Conservation (phyloP, 805 yeast genomes). For the Nematodospora valgi region DNA sequence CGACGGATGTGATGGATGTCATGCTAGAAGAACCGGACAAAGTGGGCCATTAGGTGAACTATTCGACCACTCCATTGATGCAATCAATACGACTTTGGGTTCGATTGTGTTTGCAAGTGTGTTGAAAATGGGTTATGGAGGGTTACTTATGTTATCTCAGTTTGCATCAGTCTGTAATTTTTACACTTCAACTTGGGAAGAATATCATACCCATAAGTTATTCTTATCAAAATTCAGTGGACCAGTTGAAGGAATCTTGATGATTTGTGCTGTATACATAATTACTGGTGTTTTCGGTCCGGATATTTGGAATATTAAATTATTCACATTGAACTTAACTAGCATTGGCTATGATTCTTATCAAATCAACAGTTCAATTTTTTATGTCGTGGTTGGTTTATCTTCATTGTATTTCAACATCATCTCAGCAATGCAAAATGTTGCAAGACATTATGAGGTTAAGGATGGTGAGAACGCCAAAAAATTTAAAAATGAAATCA, state of each 20-base stretch:
- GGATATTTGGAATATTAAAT: conserved; percentile 53
- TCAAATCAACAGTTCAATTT: conserved; percentile 36
- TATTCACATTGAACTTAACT: conserved; percentile 39
- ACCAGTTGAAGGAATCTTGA: conserved; percentile 89
- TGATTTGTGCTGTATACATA: conserved; percentile 52
- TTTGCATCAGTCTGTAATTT: conserved; percentile 78
- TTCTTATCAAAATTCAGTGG: conserved; percentile 81
- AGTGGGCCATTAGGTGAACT: conserved; percentile 92
- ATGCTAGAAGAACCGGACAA: conserved; percentile 94
- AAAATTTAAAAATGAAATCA: conserved; percentile 34
- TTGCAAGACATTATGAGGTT: conserved; percentile 42
- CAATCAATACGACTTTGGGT: conserved; percentile 76
- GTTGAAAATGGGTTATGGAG: conserved; percentile 71
- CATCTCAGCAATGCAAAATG: conserved; percentile 64
- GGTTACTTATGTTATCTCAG: conserved; percentile 58
- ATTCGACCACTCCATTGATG: conserved; percentile 83
- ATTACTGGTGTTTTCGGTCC: conserved; percentile 72
- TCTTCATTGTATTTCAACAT: conserved; percentile 61
- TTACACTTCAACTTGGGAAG: conserved; percentile 93
- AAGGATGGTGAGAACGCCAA: conserved; percentile 18
- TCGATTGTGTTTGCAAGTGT: conserved; percentile 71
- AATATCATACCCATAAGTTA: conserved; percentile 81
- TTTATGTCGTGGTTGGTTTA: conserved; percentile 51
- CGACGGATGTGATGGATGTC: conserved; percentile 95
- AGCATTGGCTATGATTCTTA: conserved; percentile 26